Evolutionary conservation across 2,329 filamentous ascomycete genomes (phyloP).

Genomic region (Thielaviopsis euricoi): DNA sequence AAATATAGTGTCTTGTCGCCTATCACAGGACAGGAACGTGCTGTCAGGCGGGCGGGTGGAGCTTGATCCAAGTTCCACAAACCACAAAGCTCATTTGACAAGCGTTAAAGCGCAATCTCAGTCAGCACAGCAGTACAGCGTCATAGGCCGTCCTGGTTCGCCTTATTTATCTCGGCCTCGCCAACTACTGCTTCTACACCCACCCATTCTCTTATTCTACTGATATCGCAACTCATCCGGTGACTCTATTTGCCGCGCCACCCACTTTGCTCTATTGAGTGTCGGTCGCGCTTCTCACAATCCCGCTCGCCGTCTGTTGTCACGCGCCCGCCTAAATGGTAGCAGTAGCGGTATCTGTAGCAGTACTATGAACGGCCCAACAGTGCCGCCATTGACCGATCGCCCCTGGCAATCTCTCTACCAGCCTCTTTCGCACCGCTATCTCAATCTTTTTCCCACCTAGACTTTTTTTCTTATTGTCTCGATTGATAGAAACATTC

Average conservation of each 20-base stretch:
- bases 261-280: too few species aligned
- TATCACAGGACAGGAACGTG: too few species aligned
- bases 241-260: too few species aligned
- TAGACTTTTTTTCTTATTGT: neutral
- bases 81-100: too few species aligned
- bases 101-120: too few species aligned
- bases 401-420: conserved; percentile 7
- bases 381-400: conserved; percentile 3
- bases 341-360: too few species aligned
- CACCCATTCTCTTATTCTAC: too few species aligned
- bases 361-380: conserved; percentile 9
- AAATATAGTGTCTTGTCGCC: neutral
- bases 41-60: neutral
- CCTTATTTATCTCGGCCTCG: too few species aligned
- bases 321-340: conserved; percentile 8
- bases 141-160: neutral
- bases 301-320: neutral
- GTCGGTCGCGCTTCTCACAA: neutral
- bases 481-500: too few species aligned
- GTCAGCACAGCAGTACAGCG: too few species aligned
- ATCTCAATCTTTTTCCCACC: conserved; percentile 2
- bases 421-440: conserved; percentile 1
- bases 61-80: neutral
- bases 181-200: neutral
- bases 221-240: too few species aligned